Base-by-base conservation (phyloP, 331 rosid genomes). In the Phaseolus coccineus region DNA sequence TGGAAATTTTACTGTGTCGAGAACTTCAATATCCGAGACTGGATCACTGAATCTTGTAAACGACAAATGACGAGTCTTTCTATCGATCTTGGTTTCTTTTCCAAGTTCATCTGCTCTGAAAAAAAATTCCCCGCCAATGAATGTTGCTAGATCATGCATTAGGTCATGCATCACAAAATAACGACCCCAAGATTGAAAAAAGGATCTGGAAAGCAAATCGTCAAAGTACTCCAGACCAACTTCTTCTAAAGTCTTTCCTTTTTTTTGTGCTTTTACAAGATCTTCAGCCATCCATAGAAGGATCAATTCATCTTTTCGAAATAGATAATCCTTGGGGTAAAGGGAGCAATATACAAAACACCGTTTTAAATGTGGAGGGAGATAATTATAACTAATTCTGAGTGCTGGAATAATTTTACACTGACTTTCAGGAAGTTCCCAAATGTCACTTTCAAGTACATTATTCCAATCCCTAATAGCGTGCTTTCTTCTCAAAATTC, bases 81-180 rank as follows among this genome's bases (percentile, higher is more conserved):
- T 15, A 15, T 19, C 1, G 4, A 65, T 65, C 4, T 64, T 25
- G 4, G 28, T 65, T 51, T 51, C 74, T 24, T 14, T 15, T 1
- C 44, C 66, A 9, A 25, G 55, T 35, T 25, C 55, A 65, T 77
- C 74, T 35, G 30, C 35, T 77, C 74, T 51, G 2, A 25, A 77
- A 11, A 51, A 77, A 74, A 77, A 77, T 4, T 77, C 73, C 37
- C 42, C 53, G 4, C 80, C 80, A 0, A 77, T 40, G 8, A 16
- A 50, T 22, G 19, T 64, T 3, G 71, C 74, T 24, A 77, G 58
- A 35, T 77, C 74, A 15, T 51, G 81, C 74, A 77, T 56, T 4
- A 65, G 74, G 12, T 77, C 44, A 15, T 77, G 81, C 74, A 77
- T 65, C 3, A 65, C 74, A 65, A 77, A 77, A 64, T 1, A 14